Evolutionary conservation across 2,329 filamentous ascomycete species (phyloP), one percentile per base, ranked within the genome.

Genomic region (Microdochium bolleyi): DNA sequence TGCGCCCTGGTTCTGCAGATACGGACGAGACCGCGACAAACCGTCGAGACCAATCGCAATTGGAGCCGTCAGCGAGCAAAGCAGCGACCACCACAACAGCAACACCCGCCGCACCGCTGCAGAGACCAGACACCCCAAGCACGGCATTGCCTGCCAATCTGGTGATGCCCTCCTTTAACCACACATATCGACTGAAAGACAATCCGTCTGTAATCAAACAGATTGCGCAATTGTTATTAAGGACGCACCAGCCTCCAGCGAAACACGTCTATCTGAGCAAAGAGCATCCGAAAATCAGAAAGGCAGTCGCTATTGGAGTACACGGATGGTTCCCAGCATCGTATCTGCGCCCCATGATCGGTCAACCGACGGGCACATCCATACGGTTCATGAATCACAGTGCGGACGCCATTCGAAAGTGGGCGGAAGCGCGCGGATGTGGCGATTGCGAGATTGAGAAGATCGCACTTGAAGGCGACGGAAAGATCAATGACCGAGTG

Each of bases 321-420:
- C 94, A 99, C 67, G 94, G 94, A 1, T 87, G 95, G 55, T 96
- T 97, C 59, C 94, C 94, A 1, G 90, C 90, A 0, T 83, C 87
- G 0, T 82, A 95, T 44, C 78, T 99, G 34, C 86, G 94, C n/a
- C 88, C 87, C 21, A 88, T 99, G 60, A 85, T 97, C 16, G 94
- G 94, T 0, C 92, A 96, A 61, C 94, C 94, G 0, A 99, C 92
- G 0, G 94, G 94, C 5, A 99, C 94, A 1, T 97, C 92, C 0
- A 84, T 97, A 53, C 86, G 91, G 41, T 99, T 99, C 64, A 90
- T 92, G 10, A 92, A 88, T 57, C 86, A 92, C 63, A 88, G 88
- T 19, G 91, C 91, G 5, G 84, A 88, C 38, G 87, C 89, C 1
- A 92, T 99, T 60, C 82, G 86, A 54, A 79, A 85, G 55, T 99